These are phyloP conservation scores for Trichoderma asperelloides DNA, from an alignment of 495 filamentous ascomycete genomes.

Conservation along the genomic window DNA sequence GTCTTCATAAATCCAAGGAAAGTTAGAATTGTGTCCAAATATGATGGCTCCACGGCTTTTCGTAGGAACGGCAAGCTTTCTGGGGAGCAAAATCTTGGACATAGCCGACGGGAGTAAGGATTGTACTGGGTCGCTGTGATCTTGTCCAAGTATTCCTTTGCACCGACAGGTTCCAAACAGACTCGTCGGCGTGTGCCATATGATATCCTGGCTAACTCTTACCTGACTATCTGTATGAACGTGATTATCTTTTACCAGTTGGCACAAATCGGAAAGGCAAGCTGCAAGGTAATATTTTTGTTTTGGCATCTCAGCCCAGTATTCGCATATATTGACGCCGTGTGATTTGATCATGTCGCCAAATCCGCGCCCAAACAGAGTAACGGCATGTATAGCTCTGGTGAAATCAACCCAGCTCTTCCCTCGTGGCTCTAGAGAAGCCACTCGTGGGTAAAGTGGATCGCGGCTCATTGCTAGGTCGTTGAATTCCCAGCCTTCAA, in stretches of 20 bases:
- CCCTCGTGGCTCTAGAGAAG: constrained; percentile 18
- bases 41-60: background rate
- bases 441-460: constrained; percentile 17
- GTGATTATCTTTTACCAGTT: background rate
- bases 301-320: background rate
- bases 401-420: constrained; percentile 28
- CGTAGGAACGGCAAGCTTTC: background rate
- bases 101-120: background rate
- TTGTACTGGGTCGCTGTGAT: background rate
- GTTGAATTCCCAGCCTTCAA: background rate
- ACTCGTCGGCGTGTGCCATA: background rate
- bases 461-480: background rate
- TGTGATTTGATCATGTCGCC: constrained; percentile 20
- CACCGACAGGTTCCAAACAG: background rate
- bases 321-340: background rate
- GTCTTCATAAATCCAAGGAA: background rate
- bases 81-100: background rate
- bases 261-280: background rate
- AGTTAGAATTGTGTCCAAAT: background rate
- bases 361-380: constrained; percentile 26
- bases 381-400: constrained; percentile 18
- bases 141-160: background rate
- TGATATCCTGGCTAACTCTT: background rate
- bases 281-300: background rate
- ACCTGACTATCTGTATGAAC: background rate